These are phyloP conservation scores for Akanthomyces dipterigenus DNA, from an alignment of 2,329 filamentous ascomycete genomes.

Conservation along the genomic window DNA sequence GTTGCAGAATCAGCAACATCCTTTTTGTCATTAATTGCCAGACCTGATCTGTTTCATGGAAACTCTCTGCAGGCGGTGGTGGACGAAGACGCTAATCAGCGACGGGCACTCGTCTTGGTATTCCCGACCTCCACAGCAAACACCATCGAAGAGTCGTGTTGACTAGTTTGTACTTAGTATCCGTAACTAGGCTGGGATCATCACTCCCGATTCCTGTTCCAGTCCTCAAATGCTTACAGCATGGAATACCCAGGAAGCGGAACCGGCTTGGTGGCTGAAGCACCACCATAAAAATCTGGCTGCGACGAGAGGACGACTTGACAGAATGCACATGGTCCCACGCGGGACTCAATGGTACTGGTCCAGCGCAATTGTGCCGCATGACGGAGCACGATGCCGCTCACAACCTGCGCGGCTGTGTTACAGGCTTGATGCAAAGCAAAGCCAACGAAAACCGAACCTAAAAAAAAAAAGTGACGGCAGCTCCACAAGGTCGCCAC, in stretches of 20 bases:
- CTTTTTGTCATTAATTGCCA: background rate
- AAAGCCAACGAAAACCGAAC: background rate
- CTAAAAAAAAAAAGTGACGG: background rate
- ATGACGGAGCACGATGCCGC: constrained; percentile 1
- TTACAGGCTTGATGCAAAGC: background rate
- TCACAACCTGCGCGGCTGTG: constrained; percentile 1
- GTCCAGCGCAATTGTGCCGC: background rate
- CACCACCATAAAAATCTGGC: background rate
- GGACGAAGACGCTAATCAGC: background rate
- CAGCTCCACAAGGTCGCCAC: constrained; percentile 9
- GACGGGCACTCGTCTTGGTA: background rate
- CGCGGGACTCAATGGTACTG: background rate
- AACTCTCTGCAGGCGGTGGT: background rate
- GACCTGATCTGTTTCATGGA: background rate
- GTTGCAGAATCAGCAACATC: background rate
- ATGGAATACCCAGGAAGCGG: background rate
- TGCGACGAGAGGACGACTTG: background rate
- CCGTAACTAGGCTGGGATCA: too few relatives aligned
- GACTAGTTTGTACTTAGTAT: background rate
- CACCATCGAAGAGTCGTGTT: background rate
- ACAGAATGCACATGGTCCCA: background rate
- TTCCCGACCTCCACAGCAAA: constrained; percentile 4
- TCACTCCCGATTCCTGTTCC: background rate
- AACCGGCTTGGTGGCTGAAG: background rate
- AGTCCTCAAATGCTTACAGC: background rate